phyloP scores from a whole-genome alignment of 2,329 filamentous ascomycete genomes.

The Fusarium nygamai region DNA sequence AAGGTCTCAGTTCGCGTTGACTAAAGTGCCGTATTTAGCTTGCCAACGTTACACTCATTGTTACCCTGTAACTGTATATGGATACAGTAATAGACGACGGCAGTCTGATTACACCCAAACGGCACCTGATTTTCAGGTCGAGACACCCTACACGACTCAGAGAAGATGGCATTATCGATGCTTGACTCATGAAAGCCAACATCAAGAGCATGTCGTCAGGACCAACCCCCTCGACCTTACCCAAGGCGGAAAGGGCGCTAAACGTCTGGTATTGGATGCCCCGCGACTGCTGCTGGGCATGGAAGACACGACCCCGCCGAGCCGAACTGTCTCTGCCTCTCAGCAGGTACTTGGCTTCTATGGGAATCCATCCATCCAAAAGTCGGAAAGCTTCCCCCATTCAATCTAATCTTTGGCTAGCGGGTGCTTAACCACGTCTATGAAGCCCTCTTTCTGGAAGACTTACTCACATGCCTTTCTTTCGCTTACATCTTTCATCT shows the following conservation, averaged over 20 bases:
- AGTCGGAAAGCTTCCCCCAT: slow-evolving; percentile 30
- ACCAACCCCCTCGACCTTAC: slow-evolving; percentile 3
- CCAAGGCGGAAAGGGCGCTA: slow-evolving; percentile 28
- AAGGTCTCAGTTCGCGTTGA: not conserved
- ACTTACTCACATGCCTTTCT: slow-evolving; percentile 10
- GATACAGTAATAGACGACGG: not conserved
- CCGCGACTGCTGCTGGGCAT: slow-evolving; percentile 23
- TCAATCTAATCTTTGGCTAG: slow-evolving; percentile 9
- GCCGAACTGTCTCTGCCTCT: slow-evolving; percentile 2
- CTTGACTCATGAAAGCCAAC: slow-evolving; percentile 25
- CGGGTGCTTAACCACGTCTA: slow-evolving; percentile 18
- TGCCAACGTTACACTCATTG: not conserved
- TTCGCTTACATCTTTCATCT: slow-evolving; percentile 2
- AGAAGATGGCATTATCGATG: slow-evolving; percentile 1
- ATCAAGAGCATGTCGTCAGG: not conserved
- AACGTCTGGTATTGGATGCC: slow-evolving; percentile 8
- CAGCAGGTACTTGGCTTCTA: slow-evolving; percentile 13
- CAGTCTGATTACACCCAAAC: not conserved
- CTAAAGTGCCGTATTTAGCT: not conserved
- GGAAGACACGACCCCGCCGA: slow-evolving; percentile 30
- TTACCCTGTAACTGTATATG: not conserved
- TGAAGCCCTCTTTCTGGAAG: not conserved
- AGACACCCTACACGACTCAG: slow-evolving; percentile 25
- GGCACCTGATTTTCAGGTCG: not conserved
- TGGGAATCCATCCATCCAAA: slow-evolving; percentile 31